Evolutionary conservation across 1,284 basidiomycete species (phyloP), one percentile per base, ranked within the genome.

Genomic region (Vanrija sp.): DNA sequence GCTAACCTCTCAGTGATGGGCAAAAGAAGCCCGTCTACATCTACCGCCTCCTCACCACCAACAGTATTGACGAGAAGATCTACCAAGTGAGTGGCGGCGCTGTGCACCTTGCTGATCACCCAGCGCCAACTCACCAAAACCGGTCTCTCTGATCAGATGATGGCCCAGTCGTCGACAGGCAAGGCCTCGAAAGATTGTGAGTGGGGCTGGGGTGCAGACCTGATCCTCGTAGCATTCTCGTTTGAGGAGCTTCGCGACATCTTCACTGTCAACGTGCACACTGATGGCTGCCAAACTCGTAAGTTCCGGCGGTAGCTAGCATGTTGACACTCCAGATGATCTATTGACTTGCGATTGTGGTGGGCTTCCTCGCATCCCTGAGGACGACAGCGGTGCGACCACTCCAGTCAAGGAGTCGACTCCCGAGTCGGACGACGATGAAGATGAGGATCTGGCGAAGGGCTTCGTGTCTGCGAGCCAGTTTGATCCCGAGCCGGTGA

Each of bases 111-210:
- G n/a, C 45, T 52, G 9, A 55, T 38, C 4, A 2, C 27, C 2
- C 56, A 97, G 75, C 83, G 96, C 46, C 95, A 98, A 75, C 84
- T 98, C 23, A 97, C 90, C n/a, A 98, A 98, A 75, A 82, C 92
- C 15, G 94, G 91, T 1, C 75, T 98, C 45, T 79, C 79, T 7
- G 79, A 80, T 23, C 77, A 80, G 42, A 73, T 82, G 66, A 77
- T 82, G 74, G 77, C 72, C 54, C 65, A 71, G 19, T 35, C 45
- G 3, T 45, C 27, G 43, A 45, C 36, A 53, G 47, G 53, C 47
- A 64, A 75, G 53, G 60, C 63, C 31, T 60, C 68, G 27, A 90
- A 88, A 64, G 84, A 88, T 61, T 88, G 89, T 89, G 63, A 77
- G 85, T 78, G 42, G 10, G 16, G 84, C 86, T 75, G 83, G 83